Base-by-base conservation (phyloP, 176 grass and related monocot genomes). In the Phoenix roebelenii region DNA sequence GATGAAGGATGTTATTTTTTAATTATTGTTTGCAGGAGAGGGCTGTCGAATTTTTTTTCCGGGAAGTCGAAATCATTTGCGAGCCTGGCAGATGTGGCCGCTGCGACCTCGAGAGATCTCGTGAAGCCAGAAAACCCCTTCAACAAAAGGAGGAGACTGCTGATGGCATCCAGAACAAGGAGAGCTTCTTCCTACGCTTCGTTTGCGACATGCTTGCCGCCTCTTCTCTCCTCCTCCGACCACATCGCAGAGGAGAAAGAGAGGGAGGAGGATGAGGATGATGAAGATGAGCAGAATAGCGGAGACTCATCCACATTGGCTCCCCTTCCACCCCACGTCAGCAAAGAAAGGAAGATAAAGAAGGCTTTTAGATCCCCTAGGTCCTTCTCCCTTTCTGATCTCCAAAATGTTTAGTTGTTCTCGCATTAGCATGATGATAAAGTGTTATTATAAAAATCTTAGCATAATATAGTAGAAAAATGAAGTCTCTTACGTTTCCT, bases 11-110 rank as follows among this genome's bases (percentile, higher is more conserved):
- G 28, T 44, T 44, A 2, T 12, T 44, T 2, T 7, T 39, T 54
- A 20, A 20, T 24, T 1, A 51, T 52, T 1, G 1, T 76, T 25
- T 35, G 57, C 78, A 99, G 94, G 85, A 76, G 88, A 62, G 94
- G 94, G 5, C 73, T 99, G 23, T 99, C 94, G 29, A 93, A 76
- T 67, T 99, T 79, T 76, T 99, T 99, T 74, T 89, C 88, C 59
- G 94, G 94, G 66, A 93, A 86, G 74, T 93, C 94, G n/a, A 82
- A 86, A 52, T 99, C 94, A 39, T 99, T 99, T 71, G 84, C 94
- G 5, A 84, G 68, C 70, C 94, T 99, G 26, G 74, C 79, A 64
- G 85, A 88, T 30, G 84, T 76, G n/a, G 64, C 73, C 23, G 57
- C 44, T 50, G 32, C 70, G 14, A 82, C 52, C 66, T 75, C 77